Base-by-base conservation (phyloP, 352 stramenopile genomes). In the Globisporangium nunn region DNA sequence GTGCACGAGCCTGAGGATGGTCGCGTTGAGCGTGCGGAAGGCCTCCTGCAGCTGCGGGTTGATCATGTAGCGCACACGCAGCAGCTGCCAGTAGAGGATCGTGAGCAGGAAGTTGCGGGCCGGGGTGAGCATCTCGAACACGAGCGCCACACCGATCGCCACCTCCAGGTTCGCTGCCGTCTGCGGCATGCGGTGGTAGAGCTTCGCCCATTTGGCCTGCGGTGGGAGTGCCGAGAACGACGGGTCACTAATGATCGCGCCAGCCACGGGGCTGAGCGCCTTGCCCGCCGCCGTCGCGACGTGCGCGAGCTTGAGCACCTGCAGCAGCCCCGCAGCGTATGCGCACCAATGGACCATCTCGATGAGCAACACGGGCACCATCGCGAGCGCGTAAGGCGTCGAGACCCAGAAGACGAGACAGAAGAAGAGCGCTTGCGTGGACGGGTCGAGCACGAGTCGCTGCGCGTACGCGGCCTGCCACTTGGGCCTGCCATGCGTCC, bases 51-150 rank as follows among this genome's bases (percentile, higher is more conserved):
- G 68, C 63, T 88, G 78, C 52, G 82, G 81, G 45, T 82, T 93
- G 68, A 93, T 89, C 87, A 96, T 96, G 75, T 96, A 96, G 62
- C 87, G 85, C 68, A 96, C 82, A 52, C 87, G 87, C 53, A 96
- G 67, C 56, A 94, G 73, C 71, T 96, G 87, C 87, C 87, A 96
- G 76, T 92, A 95, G 58, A 94, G 70, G 62, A 96, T 71, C 18
- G 88, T 71, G 50, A 94, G 70, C 66, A 96, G 54, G 43, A 96
- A 88, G 71, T 93, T 96, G 61, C 87, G 80, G 40, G 79, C 72
- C 2, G 87, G 85, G 54, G 78, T 83, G 58, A 96, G 70, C 67
- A 95, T 62, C 70, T 96, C 81, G n/a, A 96, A 18, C 35, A 93
- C 57, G 33, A 96, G 64, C 39, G 77, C 70, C 6, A 96, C 50